Conservation (phyloP, 2,329 filamentous ascomycete species). For the Neospermospora avenae region DNA sequence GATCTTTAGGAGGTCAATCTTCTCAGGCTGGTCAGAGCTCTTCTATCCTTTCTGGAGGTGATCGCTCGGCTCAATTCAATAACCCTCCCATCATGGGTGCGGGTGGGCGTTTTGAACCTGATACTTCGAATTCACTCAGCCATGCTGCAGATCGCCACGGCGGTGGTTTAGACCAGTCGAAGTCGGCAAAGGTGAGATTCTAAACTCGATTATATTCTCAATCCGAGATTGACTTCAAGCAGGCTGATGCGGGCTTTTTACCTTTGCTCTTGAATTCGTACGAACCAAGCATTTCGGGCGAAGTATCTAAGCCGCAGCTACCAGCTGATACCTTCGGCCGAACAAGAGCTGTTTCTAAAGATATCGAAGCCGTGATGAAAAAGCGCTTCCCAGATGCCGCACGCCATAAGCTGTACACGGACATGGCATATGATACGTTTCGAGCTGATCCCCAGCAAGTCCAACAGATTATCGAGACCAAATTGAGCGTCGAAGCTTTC, state of each 20-base stretch:
- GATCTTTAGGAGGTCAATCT: neutral
- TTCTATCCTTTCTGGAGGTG: neutral
- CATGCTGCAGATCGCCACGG: neutral
- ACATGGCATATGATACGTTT: neutral
- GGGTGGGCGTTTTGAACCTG: neutral
- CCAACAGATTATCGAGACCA: no score
- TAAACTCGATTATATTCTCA: neutral
- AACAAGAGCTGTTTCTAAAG: neutral
- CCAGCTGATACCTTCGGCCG: neutral
- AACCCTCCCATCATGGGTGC: conserved; percentile 1
- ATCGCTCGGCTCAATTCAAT: neutral
- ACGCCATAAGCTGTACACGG: neutral
- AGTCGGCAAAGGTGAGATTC: neutral
- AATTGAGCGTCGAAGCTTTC: no score
- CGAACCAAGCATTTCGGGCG: neutral
- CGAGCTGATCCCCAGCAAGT: neutral
- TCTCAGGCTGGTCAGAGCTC: neutral
- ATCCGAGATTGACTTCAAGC: neutral
- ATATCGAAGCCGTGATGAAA: neutral
- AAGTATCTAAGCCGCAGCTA: neutral
- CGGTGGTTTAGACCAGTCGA: neutral
- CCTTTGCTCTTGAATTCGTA: neutral
- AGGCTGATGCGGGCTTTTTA: neutral
- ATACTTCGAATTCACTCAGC: neutral
- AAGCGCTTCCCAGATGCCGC: neutral